phyloP scores from a whole-genome alignment of 2,329 filamentous ascomycete genomes.

The Aspergillus eucalypticola region DNA sequence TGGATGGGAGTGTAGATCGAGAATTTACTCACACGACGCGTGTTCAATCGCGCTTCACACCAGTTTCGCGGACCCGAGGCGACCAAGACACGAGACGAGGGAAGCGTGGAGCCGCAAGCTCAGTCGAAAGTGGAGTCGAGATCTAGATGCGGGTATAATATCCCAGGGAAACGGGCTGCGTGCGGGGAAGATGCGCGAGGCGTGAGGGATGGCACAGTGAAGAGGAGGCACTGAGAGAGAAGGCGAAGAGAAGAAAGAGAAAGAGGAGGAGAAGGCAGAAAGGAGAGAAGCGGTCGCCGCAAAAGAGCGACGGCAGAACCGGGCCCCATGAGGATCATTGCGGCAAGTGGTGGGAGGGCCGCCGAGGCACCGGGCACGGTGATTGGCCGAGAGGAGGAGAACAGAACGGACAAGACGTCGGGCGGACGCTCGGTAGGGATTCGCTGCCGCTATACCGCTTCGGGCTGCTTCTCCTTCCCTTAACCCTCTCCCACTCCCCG shows the following conservation, averaged over 20 bases:
- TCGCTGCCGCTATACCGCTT: constrained; percentile 33
- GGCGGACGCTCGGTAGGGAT: constrained; percentile 24
- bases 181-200: constrained; percentile 12
- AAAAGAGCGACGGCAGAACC: constrained; percentile 28
- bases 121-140: constrained; percentile 2
- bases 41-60: constrained; percentile 23
- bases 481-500: constrained; percentile 35
- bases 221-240: constrained; percentile 20
- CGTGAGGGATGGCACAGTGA: constrained; percentile 5
- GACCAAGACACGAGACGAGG: constrained; percentile 13
- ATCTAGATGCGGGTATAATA: constrained; percentile 17
- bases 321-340: constrained; percentile 32
- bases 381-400: constrained; percentile 44
- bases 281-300: constrained; percentile 39
- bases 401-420: constrained; percentile 24
- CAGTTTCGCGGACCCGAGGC: constrained; percentile 12
- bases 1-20: background rate
- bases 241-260: constrained; percentile 17
- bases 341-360: constrained; percentile 36
- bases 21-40: constrained; percentile 25
- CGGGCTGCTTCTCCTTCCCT: constrained; percentile 14
- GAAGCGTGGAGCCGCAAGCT: constrained; percentile 11
- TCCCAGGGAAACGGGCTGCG: constrained; percentile 12
- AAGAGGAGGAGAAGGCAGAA: constrained; percentile 30
- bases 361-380: constrained; percentile 28